Conservation (phyloP, 1,284 basidiomycete species). For the Apiotrichum brassicae region DNA sequence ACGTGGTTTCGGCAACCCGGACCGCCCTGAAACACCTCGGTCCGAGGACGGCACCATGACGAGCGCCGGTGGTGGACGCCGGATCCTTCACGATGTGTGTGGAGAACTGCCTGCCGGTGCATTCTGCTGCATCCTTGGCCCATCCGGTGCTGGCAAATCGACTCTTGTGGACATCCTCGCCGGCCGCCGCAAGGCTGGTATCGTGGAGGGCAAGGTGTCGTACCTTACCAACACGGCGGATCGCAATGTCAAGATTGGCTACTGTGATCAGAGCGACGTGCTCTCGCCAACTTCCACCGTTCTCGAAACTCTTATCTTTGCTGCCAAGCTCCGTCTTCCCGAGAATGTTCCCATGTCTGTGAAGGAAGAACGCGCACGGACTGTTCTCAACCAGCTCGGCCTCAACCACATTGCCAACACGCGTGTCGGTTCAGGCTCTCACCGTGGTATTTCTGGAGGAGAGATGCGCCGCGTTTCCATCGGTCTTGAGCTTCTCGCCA, state of each 20-base stretch:
- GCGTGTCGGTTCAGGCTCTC: slow-evolving; percentile 63
- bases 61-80: slow-evolving; percentile 52
- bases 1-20: slow-evolving; percentile 20
- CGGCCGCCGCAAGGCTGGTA: slow-evolving; percentile 65
- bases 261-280: slow-evolving; percentile 76
- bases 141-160: slow-evolving; percentile 78
- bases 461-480: slow-evolving; percentile 67
- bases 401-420: slow-evolving; percentile 63
- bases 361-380: slow-evolving; percentile 62
- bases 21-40: background rate
- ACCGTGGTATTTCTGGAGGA: slow-evolving; percentile 61
- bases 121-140: slow-evolving; percentile 80
- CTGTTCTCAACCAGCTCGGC: slow-evolving; percentile 68
- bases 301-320: slow-evolving; percentile 73
- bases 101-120: slow-evolving; percentile 67
- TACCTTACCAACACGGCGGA: slow-evolving; percentile 40
- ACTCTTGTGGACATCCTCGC: slow-evolving; percentile 79
- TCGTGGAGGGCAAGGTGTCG: slow-evolving; percentile 49
- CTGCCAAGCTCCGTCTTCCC: slow-evolving; percentile 72
- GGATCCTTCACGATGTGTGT: slow-evolving; percentile 64
- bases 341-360: slow-evolving; percentile 63
- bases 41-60: slow-evolving; percentile 3
- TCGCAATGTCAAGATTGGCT: slow-evolving; percentile 55
- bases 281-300: slow-evolving; percentile 73
- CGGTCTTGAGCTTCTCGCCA: slow-evolving; percentile 59